A percentile compares a stretch with the other conserved stretches of the same genome.
Evolutionary conservation across 768 basidiomycete species (phyloP).

Genomic region (Suillus brevipes): DNA sequence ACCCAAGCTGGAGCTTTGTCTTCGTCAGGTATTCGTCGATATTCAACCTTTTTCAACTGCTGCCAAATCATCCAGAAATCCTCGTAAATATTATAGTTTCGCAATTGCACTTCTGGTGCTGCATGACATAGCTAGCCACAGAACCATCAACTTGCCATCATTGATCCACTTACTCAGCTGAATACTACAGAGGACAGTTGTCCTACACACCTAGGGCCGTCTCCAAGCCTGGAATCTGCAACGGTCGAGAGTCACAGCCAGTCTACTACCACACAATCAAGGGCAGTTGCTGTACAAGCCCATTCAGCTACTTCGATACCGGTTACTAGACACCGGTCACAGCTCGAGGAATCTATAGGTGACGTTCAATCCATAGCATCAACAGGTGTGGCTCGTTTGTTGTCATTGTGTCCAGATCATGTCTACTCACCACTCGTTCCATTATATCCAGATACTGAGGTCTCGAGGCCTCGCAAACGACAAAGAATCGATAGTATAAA

Average conservation of each 20-base stretch:
- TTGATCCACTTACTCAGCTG: constrained; percentile 67
- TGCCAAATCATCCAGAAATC: constrained; percentile 19
- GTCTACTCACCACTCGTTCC: constrained; percentile 2
- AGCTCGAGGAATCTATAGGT: constrained; percentile 55
- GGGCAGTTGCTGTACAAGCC: constrained; percentile 26
- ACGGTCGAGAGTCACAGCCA: constrained; percentile 30
- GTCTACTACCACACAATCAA: constrained; percentile 30
- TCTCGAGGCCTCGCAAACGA: constrained; percentile 65
- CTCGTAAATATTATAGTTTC: constrained; percentile 19
- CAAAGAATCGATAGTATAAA: constrained; percentile 54
- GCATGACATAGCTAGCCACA: constrained; percentile 26
- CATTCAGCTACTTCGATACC: constrained; percentile 49
- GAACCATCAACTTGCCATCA: constrained; percentile 43
- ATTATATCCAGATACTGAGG: constrained; percentile 46
- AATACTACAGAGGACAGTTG: constrained; percentile 55
- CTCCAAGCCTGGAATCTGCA: constrained; percentile 50
- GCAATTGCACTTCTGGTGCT: constrained; percentile 22
- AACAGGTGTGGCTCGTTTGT: constrained; percentile 24
- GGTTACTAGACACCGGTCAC: constrained; percentile 60
- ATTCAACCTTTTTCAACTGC: constrained; percentile 22
- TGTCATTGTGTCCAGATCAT: constrained; percentile 8
- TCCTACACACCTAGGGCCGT: constrained; percentile 41
- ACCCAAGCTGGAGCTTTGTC: constrained; percentile 20
- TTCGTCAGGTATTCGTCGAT: constrained; percentile 12
- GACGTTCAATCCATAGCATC: constrained; percentile 24